Evolutionary conservation across 352 stramenopile genomes (phyloP), one percentile per base, ranked within the genome.

Genomic region (Pythium insidiosum): DNA sequence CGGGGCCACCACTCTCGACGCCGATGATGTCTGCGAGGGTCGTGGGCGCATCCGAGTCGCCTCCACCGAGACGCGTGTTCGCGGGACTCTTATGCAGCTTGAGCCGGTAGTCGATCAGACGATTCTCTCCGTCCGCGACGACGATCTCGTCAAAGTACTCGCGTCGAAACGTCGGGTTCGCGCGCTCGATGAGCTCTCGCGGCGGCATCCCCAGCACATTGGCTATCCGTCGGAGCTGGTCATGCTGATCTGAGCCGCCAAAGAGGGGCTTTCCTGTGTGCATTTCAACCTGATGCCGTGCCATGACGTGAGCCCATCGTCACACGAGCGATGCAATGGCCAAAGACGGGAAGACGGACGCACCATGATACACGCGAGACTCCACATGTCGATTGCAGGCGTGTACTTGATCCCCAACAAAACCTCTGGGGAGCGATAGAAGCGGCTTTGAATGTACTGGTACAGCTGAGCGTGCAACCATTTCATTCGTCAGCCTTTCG

Each of bases 191-290:
- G 52, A 99, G 84, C 21, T 94, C 58, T 23, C 69, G 53, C 10
- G 96, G 94, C 3, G 94, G 66, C 84, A 98, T 96, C 18, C 96
- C 96, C 20, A 98, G 63, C n/a, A 95, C 66, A 39, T 85, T 76
- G 15, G 96, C 89, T 68, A 99, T 98, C 56, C 96, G 93, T 54
- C 92, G 84, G 57, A 99, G 88, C 54, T 99, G 95, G 63, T 99
- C 96, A 52, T 95, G 75, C 58, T 98, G 88, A 63, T 99, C 89
- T 1, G 78, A 85, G 4, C 96, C 96, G 12, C 83, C 93, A 66
- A 99, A 99, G 1, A 99, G 65, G 7, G 96, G 96, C 52, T 98
- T 96, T 19, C 96, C 96, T 2, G 95, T 99, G 62, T 99, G 94
- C 89, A 99, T 97, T 48, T 99, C 84, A n/a, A 94, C 61, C 61